Conservation (phyloP, 2,329 filamentous ascomycete species). For the Colletotrichum cereale region DNA sequence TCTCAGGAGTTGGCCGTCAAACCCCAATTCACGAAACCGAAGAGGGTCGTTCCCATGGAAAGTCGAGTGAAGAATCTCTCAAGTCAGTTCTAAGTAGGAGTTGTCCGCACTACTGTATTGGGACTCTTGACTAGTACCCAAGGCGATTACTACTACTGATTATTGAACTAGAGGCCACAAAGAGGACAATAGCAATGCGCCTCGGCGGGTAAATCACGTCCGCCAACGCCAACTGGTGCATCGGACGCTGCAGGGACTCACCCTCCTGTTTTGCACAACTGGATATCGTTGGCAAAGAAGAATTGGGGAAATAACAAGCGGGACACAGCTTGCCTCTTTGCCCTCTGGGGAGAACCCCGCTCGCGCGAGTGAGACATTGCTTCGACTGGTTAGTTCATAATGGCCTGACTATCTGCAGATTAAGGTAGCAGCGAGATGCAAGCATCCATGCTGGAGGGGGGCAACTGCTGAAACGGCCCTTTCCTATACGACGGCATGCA, state of each 20-base stretch:
- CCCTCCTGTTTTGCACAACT: not conserved
- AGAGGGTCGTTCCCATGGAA: constrained; percentile 1
- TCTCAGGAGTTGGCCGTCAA: not conserved
- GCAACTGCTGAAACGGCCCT: constrained; percentile 5
- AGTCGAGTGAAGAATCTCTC: not conserved
- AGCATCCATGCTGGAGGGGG: constrained; percentile 18
- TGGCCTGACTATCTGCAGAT: constrained; percentile 40
- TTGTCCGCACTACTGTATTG: not conserved
- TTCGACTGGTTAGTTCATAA: constrained; percentile 14
- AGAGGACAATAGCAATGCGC: not conserved
- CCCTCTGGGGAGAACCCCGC: constrained; percentile 26
- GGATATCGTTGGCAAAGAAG: not conserved
- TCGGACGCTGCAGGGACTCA: not conserved
- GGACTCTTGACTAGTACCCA: not conserved
- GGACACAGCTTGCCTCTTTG: not conserved
- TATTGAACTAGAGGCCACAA: constrained; percentile 19
- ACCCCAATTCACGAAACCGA: not conserved
- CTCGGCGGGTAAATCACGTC: not conserved
- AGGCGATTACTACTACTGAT: not conserved
- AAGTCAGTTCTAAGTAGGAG: not conserved
- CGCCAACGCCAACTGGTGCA: not conserved
- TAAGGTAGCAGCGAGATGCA: constrained; percentile 29
- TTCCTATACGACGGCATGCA: not conserved
- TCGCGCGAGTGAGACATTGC: constrained; percentile 33
- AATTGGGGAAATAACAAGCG: constrained; percentile 12